Conservation (phyloP, 768 basidiomycete species). For the Suillus spraguei region DNA sequence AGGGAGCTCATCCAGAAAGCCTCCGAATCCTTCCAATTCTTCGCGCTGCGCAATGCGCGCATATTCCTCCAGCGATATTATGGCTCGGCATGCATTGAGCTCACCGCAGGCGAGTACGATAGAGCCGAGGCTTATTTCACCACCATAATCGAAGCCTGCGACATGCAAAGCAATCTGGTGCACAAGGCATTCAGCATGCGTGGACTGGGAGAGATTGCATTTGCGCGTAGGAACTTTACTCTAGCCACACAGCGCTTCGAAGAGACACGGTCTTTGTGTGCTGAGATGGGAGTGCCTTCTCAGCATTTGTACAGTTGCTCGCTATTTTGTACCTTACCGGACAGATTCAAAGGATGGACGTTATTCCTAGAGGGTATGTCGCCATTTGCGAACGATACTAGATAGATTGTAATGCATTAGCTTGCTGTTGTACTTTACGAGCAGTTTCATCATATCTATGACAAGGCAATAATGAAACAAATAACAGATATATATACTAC, state of each 20-base stretch:
- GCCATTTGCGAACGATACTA: background rate
- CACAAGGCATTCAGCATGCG: background rate
- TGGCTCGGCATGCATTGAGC: no score
- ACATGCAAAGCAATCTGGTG: background rate
- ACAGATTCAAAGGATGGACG: background rate
- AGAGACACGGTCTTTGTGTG: background rate
- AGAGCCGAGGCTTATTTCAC: background rate
- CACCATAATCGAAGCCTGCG: background rate
- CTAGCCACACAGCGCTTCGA: background rate
- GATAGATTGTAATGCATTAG: no score
- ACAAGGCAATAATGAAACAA: no score
- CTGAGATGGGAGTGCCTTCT: background rate
- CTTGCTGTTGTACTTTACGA: no score
- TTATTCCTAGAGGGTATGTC: background rate
- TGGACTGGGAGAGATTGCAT: background rate
- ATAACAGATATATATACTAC: no score
- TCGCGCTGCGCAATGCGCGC: no score
- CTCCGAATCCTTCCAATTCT: no score
- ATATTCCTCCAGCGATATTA: no score
- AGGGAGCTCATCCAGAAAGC: no score
- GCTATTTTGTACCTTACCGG: background rate
- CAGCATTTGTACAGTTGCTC: background rate
- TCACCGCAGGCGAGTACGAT: no score
- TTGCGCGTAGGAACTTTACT: background rate
- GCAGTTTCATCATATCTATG: no score